A percentile compares a stretch with the other conserved stretches of the same genome.
These are phyloP conservation scores for Kuraishia ogatae DNA, from an alignment of 805 yeast genomes.

Conservation along the genomic window DNA sequence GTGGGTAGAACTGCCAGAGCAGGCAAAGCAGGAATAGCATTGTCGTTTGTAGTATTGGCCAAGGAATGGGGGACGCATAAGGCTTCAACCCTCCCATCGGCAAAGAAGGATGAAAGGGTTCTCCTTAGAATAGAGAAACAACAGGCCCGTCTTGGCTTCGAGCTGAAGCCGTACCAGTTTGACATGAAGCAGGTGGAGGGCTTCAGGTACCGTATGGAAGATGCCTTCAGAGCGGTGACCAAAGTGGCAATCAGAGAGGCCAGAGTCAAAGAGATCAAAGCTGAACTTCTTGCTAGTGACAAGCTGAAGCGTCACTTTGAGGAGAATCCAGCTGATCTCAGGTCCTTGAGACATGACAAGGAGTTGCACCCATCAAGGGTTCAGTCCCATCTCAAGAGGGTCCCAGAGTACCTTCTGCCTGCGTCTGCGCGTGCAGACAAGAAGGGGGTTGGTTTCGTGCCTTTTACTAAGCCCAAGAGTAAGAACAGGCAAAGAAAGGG, in stretches of 20 bases:
- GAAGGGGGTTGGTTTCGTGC: slow-evolving; percentile 60
- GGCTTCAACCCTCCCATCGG: slow-evolving; percentile 58
- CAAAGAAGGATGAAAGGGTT: slow-evolving; percentile 82
- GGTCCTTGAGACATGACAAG: slow-evolving; percentile 83
- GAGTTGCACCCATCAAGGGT: slow-evolving; percentile 76
- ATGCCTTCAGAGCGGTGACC: slow-evolving; percentile 93
- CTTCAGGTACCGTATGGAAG: slow-evolving; percentile 93
- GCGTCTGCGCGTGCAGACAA: slow-evolving; percentile 55
- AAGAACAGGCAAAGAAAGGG: slow-evolving; percentile 22
- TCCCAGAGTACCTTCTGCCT: slow-evolving; percentile 88
- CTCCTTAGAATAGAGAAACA: slow-evolving; percentile 67
- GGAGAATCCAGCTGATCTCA: slow-evolving; percentile 92
- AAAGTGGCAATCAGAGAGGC: slow-evolving; percentile 88
- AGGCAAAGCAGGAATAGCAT: slow-evolving; percentile 89
- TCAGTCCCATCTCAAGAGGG: slow-evolving; percentile 81
- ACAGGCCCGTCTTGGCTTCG: slow-evolving; percentile 66
- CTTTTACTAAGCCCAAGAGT: slow-evolving; percentile 47
- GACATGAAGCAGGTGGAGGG: slow-evolving; percentile 90
- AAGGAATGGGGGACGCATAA: slow-evolving; percentile 87
- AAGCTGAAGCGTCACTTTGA: slow-evolving; percentile 91
- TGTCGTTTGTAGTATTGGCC: slow-evolving; percentile 81
- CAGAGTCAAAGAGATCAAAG: slow-evolving; percentile 77
- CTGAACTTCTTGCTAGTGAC: slow-evolving; percentile 81
- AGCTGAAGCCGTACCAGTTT: slow-evolving; percentile 79
- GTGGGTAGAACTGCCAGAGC: slow-evolving; percentile 98